Evolutionary conservation across 164 flowering plant species (phyloP), one percentile per base, ranked within the genome.

Genomic region (Magnolia changhungtana): DNA sequence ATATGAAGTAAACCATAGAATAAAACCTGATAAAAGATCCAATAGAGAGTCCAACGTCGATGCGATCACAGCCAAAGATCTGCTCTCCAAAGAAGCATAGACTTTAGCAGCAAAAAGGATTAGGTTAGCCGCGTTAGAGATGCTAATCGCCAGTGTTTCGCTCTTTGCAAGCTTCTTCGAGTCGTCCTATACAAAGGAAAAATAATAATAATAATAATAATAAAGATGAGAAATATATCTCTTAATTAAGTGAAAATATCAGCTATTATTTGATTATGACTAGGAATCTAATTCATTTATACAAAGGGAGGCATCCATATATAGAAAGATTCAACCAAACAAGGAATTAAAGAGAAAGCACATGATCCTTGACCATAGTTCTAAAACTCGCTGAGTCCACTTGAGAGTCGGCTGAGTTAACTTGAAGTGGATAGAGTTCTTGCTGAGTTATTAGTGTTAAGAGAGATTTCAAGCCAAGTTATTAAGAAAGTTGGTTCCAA

Each of bases 11-110:
- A 92, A 93, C 98, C 98, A 93, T 55, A 93, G 75, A 37, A 93
- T 93, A 71, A 93, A 89, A 8, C 98, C 98, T 4, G 98, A 93
- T 50, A 93, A 80, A 50, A 93, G 90, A 83, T 91, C 98, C 81
- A 93, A 80, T 24, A 93, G 81, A 4, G 96, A 93, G 52, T 91
- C 98, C 80, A 93, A 69, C 5, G 98, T 93, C 16, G 98, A 93
- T 2, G 98, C 96, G 52, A 93, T 90, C 14, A 92, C 96, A 8
- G 98, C 98, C 84, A 93, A 64, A 3, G 98, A 93, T 81, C 86
- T 87, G 85, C 96, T 93, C 84, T 84, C 88, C 7, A 86, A 0
- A 2, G 98, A 92, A 50, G 98, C 98, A 78, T 82, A 92, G 19
- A 93, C 88, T 79, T 93, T 93, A 18, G 95, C 98, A 0, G 70